Evolutionary conservation across 2,329 filamentous ascomycete species (phyloP), one percentile per base, ranked within the genome.

Genomic region (Tolypocladium ovalisporum): DNA sequence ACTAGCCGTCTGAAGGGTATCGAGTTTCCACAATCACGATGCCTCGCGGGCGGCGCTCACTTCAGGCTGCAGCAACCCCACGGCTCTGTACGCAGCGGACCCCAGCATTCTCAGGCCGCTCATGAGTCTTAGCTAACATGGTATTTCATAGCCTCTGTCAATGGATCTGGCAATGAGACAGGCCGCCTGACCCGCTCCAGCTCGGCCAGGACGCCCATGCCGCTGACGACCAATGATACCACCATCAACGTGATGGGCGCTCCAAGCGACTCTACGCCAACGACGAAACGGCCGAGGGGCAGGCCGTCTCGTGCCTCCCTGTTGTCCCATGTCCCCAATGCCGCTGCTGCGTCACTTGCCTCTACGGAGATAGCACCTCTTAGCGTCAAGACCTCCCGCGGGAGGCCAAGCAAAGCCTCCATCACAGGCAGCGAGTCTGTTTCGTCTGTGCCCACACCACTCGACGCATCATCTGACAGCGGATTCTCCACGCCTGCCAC

Each of bases 401-500:
- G 60, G 19, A 63, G 62, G 39, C 59, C 58, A 52, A 62, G 60
- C 55, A 64, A 62, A 44, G 57, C 56, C 8, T 54, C 61, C 34
- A 54, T 57, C 13, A 35, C 63, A 7, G 60, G 61, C 29, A 70
- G 64, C 52, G 67, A 67, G 39, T 68, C 71, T 8, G 63, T 63
- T 8, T 74, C 70, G 19, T 71, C 71, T 5, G 64, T 61, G 0
- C 66, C 65, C 44, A 71, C 71, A 4, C 65, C 70, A 24, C 44
- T 62, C 4, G 68, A 67, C 10, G 61, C 55, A 4, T 66, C 68
- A 13, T 68, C 71, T 1, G 71, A 69, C 29, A 68, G 65, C 36
- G 69, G 65, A 10, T 67, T 67, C 51, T 72, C 69, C 8, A 74
- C 72, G 3, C 69, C 71, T 19, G 71, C 66, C 6, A 73, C 71